Conservation (phyloP, 1,284 basidiomycete species). For the Pseudozyma tsukubaensis region DNA sequence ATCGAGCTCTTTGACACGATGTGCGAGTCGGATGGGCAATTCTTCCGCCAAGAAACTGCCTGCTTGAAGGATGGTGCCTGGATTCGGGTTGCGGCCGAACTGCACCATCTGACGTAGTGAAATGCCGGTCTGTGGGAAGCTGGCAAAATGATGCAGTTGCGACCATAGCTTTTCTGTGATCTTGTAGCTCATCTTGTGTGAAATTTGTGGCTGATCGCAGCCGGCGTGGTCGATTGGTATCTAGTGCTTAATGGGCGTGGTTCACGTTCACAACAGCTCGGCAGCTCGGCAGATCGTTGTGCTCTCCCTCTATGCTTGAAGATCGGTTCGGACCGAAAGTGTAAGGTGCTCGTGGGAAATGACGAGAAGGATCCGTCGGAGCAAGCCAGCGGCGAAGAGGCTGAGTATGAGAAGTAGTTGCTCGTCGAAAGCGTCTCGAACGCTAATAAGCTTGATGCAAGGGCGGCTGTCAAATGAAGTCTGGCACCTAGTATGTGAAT, state of each 20-base stretch:
- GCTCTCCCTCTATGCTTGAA: too few species aligned
- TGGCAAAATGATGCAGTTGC: conserved; percentile 66
- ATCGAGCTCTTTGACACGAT: conserved; percentile 95
- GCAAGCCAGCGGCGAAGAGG: too few species aligned
- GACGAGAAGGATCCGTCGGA: too few species aligned
- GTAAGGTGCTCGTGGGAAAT: too few species aligned
- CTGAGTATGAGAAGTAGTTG: too few species aligned
- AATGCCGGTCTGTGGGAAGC: conserved; percentile 67
- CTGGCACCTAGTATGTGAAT: too few species aligned
- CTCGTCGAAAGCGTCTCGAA: too few species aligned
- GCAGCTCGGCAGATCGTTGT: neutral
- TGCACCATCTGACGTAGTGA: conserved; percentile 68
- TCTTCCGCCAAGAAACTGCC: conserved; percentile 74
- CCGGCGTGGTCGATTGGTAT: neutral
- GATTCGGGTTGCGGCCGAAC: conserved; percentile 66
- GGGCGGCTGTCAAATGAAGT: too few species aligned
- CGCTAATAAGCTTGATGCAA: too few species aligned
- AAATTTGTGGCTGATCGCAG: conserved; percentile 4
- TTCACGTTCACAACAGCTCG: too few species aligned
- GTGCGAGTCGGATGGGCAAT: conserved; percentile 91
- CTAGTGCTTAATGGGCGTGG: neutral
- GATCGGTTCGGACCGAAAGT: too few species aligned
- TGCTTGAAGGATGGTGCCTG: conserved; percentile 66
- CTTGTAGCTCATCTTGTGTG: conserved; percentile 49
- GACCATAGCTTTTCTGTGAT: conserved; percentile 65